Conservation (phyloP, 768 basidiomycete genomes). For the Suillus alpinus region DNA sequence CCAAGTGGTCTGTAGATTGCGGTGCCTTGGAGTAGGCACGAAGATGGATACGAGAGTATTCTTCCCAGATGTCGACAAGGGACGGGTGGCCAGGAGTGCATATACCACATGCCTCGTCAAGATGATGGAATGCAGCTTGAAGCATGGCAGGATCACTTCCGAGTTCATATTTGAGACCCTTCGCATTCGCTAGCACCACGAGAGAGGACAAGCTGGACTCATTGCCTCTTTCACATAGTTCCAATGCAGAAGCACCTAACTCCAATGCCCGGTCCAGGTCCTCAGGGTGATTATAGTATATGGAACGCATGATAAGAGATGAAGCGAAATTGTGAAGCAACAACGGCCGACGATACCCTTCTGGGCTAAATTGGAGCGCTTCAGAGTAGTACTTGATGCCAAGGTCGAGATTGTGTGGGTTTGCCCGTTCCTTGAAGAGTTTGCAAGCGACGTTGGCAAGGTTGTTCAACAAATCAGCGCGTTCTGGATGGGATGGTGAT, state of each 20-base stretch:
- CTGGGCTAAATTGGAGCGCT: slow-evolving; percentile 19
- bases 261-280: slow-evolving; percentile 27
- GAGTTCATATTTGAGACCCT: not conserved
- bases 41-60: slow-evolving; percentile 20
- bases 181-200: not conserved
- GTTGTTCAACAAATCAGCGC: slow-evolving; percentile 8
- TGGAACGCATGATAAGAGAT: slow-evolving; percentile 15
- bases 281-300: slow-evolving; percentile 12
- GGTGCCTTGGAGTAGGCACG: slow-evolving; percentile 22
- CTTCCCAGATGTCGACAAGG: slow-evolving; percentile 21
- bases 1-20: slow-evolving; percentile 13
- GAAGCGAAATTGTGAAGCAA: slow-evolving; percentile 15
- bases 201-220: slow-evolving; percentile 9
- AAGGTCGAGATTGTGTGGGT: slow-evolving; percentile 23
- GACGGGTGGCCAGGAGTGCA: slow-evolving; percentile 19
- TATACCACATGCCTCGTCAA: slow-evolving; percentile 21
- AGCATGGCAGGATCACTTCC: slow-evolving; percentile 18
- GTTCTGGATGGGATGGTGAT: slow-evolving; percentile 8
- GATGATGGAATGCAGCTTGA: slow-evolving; percentile 25
- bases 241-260: slow-evolving; percentile 14
- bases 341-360: not conserved
- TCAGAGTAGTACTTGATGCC: slow-evolving; percentile 26
- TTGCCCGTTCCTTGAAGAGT: slow-evolving; percentile 22
- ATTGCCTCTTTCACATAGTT: slow-evolving; percentile 21
- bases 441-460: slow-evolving; percentile 16